Evolutionary conservation across 2,329 filamentous ascomycete species (phyloP).

Genomic region (Mollisiaceae sp.): DNA sequence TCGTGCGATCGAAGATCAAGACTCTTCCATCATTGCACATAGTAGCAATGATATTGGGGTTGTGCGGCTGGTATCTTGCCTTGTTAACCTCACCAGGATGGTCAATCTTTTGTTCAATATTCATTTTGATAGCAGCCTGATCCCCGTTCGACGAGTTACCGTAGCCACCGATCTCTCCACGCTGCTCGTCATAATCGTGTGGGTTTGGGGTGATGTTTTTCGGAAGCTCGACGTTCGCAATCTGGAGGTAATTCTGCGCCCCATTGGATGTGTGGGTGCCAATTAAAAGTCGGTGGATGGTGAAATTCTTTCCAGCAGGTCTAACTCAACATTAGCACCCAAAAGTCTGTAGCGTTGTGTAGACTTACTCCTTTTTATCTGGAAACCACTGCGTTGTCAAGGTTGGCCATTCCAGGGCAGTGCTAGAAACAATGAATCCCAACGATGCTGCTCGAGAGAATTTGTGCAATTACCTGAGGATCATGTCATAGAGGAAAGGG

Average conservation of each 20-base stretch:
- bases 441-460: background rate
- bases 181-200: conserved; percentile 87
- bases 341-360: no score
- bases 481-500: conserved; percentile 97
- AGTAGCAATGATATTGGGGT: conserved; percentile 94
- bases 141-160: conserved; percentile 72
- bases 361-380: conserved; percentile 76
- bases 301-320: conserved; percentile 83
- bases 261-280: conserved; percentile 93
- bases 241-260: conserved; percentile 89
- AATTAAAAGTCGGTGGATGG: conserved; percentile 85
- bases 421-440: conserved; percentile 54
- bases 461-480: conserved; percentile 67
- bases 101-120: conserved; percentile 93
- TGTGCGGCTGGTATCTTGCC: conserved; percentile 96
- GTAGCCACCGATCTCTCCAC: conserved; percentile 92
- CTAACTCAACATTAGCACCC: conserved; percentile 43
- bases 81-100: conserved; percentile 98
- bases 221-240: conserved; percentile 91
- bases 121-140: conserved; percentile 79
- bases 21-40: conserved; percentile 87
- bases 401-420: conserved; percentile 95
- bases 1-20: conserved; percentile 94
- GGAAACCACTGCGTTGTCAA: conserved; percentile 98
- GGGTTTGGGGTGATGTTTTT: conserved; percentile 76